Conservation (phyloP, 2,329 filamentous ascomycete genomes). For the Exophiala viscosa region DNA sequence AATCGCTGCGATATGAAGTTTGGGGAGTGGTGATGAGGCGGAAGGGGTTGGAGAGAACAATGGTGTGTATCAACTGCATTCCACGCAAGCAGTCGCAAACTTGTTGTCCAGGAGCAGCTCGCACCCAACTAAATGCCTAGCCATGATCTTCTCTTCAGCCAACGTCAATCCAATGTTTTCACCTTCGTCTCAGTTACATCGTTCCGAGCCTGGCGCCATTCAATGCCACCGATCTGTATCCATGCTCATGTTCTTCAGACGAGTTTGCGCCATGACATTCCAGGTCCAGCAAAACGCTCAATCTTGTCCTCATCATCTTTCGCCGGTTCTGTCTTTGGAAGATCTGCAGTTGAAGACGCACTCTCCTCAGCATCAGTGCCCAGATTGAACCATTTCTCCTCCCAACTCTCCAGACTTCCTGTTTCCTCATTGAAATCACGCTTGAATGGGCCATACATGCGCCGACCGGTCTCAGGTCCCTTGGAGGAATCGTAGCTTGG, state of each 20-base stretch:
- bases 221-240: background rate
- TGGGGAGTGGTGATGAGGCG: too few relatives aligned
- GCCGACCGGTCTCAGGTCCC: background rate
- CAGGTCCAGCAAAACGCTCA: conserved; percentile 3
- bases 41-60: too few relatives aligned
- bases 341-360: background rate
- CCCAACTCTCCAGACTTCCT: conserved; percentile 19
- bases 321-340: background rate
- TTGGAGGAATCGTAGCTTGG: background rate
- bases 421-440: conserved; percentile 7
- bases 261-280: conserved; percentile 11
- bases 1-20: too few relatives aligned
- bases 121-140: too few relatives aligned
- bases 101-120: too few relatives aligned
- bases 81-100: too few relatives aligned
- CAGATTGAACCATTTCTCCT: conserved; percentile 24
- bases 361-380: conserved; percentile 3
- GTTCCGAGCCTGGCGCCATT: too few relatives aligned
- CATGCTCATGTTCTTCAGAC: background rate
- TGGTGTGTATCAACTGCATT: too few relatives aligned
- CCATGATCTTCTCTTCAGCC: too few relatives aligned
- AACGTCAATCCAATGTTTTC: too few relatives aligned
- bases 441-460: conserved; percentile 8
- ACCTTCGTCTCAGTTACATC: too few relatives aligned
- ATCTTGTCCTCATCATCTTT: background rate